Conservation (phyloP, 2,329 filamentous ascomycete species). For the Fusarium fracticaudum region DNA sequence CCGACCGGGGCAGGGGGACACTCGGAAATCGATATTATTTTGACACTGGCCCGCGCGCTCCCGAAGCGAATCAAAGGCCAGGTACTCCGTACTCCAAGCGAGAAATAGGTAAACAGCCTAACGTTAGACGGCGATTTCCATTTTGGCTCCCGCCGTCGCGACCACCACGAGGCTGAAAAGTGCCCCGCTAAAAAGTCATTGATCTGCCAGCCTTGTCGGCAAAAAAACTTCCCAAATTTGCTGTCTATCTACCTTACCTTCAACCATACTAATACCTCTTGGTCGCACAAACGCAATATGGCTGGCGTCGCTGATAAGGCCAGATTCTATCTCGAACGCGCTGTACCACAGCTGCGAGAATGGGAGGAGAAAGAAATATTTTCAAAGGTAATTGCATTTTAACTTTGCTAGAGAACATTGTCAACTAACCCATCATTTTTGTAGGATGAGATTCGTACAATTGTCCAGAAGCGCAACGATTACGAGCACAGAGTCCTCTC, state of each 20-base stretch:
- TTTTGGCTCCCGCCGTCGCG: background rate
- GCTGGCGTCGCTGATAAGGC: conserved; percentile 90
- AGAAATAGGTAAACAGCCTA: background rate
- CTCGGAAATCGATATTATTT: conserved; percentile 29
- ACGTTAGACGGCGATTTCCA: conserved; percentile 3
- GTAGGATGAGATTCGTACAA: conserved; percentile 87
- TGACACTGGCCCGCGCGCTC: conserved; percentile 34
- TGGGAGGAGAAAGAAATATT: conserved; percentile 95
- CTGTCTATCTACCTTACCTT: background rate
- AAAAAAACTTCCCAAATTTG: conserved; percentile 33
- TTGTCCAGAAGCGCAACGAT: conserved; percentile 89
- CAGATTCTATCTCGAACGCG: conserved; percentile 92
- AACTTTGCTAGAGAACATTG: background rate
- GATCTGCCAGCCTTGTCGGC: conserved; percentile 29
- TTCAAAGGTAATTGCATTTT: conserved; percentile 66
- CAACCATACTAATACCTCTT: conserved; percentile 2
- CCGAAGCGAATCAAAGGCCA: conserved; percentile 25
- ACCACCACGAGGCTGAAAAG: conserved; percentile 27
- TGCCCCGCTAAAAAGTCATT: conserved; percentile 31
- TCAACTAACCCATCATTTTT: conserved; percentile 10
- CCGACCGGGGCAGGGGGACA: conserved; percentile 6
- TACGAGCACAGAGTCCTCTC: conserved; percentile 92
- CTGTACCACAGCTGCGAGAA: conserved; percentile 90
- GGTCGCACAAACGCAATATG: conserved; percentile 60
- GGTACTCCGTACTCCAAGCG: background rate